A percentile compares a stretch with the other conserved stretches of the same genome.
phyloP scores from a whole-genome alignment of 225 moss, liverwort and hornwort species.

The Pleurozium schreberi region DNA sequence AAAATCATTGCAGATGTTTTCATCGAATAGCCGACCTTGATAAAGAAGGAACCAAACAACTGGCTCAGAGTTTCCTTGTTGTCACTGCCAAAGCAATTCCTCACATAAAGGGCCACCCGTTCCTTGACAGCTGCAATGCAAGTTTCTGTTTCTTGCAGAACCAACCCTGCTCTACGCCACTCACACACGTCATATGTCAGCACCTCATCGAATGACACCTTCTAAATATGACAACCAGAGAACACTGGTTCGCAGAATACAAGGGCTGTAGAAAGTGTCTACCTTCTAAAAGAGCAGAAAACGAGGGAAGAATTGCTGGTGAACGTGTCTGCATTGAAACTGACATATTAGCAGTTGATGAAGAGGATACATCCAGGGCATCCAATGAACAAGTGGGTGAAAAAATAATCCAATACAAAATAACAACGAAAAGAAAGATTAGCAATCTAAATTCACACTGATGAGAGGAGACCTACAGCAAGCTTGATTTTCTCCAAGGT shows the following conservation, averaged over 20 bases:
- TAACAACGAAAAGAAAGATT: not conserved
- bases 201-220: not conserved
- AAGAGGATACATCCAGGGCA: not conserved
- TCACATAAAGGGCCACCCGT: constrained; percentile 43
- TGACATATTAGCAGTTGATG: not conserved
- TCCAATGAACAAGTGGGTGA: not conserved
- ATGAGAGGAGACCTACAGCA: not conserved
- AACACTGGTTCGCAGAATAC: not conserved
- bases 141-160: constrained; percentile 47
- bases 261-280: constrained; percentile 22
- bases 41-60: constrained; percentile 82
- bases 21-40: constrained; percentile 41
- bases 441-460: not conserved
- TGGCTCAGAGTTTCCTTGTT: constrained; percentile 72
- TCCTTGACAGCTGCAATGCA: constrained; percentile 52
- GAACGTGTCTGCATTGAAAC: constrained; percentile 69
- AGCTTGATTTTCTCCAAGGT: not conserved
- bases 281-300: constrained; percentile 93
- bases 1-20: not conserved
- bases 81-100: constrained; percentile 55
- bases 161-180: constrained; percentile 64
- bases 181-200: constrained; percentile 25
- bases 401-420: not conserved
- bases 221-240: not conserved
- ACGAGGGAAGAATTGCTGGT: constrained; percentile 88